Base-by-base conservation (phyloP, 2,329 filamentous ascomycete species). In the Hypomyces perniciosus region DNA sequence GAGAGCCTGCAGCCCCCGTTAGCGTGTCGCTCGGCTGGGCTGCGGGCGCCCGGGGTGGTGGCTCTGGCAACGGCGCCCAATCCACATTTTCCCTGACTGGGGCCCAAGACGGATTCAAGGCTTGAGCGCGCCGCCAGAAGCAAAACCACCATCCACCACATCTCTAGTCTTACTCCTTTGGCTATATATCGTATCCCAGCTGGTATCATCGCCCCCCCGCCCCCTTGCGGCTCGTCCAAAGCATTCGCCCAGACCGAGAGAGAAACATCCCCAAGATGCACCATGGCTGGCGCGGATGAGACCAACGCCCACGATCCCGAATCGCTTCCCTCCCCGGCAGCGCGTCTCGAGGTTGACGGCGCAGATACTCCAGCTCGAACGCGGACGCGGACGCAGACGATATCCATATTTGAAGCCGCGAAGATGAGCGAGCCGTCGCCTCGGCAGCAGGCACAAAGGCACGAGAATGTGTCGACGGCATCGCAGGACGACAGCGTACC, bases 251-350 rank as follows among this genome's bases (percentile, higher is more conserved):
- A 46, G 38, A 35, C 44, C 37, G 9, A 13, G 35, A 30, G 42
- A 30, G 30, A n/a, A n/a, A 27, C 29, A 46, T 31, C 28, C 44
- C 43, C 51, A 53, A 53, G 43, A 53, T 53, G 51, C 48, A 51
- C 39, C 43, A 53, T 53, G 51, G 51, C 51, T 30, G 48, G 51
- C 44, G 48, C 27, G 47, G 51, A 53, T 50, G 48, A 53, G 38
- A 53, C 39, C 51, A 53, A 35, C 48, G 48, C 51, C 47, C 27
- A 53, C 39, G 44, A 47, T 26, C 38, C 51, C 5, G 48, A 53
- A 29, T 30, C 29, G 43, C 38, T 46, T 42, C 34, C 48, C 43
- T 50, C 51, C 44, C 30, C 48, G 13, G 48, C 31, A 26, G 30
- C 35, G 42, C 51, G 51, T 48, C 42, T 40, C 48, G 40, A 40